Evolutionary conservation across 2,329 filamentous ascomycete genomes (phyloP), one percentile per base, ranked within the genome.

Genomic region (Fonsecaea pedrosoi): DNA sequence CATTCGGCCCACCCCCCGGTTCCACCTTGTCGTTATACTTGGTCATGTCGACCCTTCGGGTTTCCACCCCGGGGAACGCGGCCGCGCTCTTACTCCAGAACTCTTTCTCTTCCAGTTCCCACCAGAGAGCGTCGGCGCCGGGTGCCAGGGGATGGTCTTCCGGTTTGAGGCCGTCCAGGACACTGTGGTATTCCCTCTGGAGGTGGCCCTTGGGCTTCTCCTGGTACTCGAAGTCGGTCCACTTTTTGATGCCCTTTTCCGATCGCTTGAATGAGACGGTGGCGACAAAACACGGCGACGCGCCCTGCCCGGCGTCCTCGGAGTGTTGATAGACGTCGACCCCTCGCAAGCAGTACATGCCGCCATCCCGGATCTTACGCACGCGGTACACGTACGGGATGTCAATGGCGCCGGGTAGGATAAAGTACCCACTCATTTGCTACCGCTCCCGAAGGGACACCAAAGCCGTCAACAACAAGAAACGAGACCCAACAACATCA

Each of bases 401-500:
- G 50, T 80, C 77, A 1, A 81, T 76, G 8, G 78, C 76, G 5
- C 84, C 84, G 0, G 77, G 77, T 1, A 84, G 76, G 15, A 84
- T 80, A 70, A 86, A 87, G 72, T 80, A 83, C 21, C 84, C 84
- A 0, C 82, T 83, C 50, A 85, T 81, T 71, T 82, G 82, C 83
- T 85, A 69, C 2, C 2, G n/a, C 40, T 25, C 45, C 32, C 7
- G 13, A 32, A 35, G 34, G 18, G 21, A 53, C 8, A 30, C 15
- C 40, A 6, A 50, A 25, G 45, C 45, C 25, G 45, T 50, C 15
- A 50, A 25, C 45, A 25, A 21, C 18, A 50, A 50, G 5, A 50
- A 50, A 8, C 42, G 3, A 25, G 4, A 50, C 25, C 25, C 25
- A 3, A 10, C 4, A 10, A 48, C 18, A 32, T 34, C 50, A 15